A percentile compares a stretch with the other conserved stretches of the same genome.
phyloP scores from a whole-genome alignment of 2,329 filamentous ascomycete species.

The Pestalotiopsis sp. region DNA sequence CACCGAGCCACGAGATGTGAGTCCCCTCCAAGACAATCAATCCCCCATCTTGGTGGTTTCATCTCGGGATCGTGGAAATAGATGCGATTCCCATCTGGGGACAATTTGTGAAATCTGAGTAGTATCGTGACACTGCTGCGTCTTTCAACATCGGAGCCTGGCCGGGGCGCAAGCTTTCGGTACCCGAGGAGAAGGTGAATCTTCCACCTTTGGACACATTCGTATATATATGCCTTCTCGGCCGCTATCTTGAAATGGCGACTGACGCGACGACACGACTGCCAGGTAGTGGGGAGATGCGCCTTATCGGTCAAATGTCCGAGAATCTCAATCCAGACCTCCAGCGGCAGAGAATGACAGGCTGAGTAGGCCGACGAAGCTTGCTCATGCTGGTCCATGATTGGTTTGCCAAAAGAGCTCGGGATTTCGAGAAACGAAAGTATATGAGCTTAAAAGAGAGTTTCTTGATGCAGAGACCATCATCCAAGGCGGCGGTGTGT shows the following conservation, averaged over 20 bases:
- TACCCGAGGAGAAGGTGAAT: not conserved
- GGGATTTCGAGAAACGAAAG: not conserved
- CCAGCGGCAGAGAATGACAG: not conserved
- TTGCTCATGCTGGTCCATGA: no score
- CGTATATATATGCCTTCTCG: not conserved
- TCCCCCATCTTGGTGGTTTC: not conserved
- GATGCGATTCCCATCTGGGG: not conserved
- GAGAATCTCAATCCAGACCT: conserved; percentile 6
- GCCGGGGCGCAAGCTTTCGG: not conserved
- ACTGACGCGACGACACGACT: not conserved
- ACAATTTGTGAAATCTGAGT: not conserved
- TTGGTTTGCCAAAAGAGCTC: not conserved
- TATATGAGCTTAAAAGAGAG: not conserved
- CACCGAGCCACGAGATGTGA: not conserved
- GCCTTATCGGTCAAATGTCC: not conserved
- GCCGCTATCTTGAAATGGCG: not conserved
- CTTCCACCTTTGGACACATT: not conserved
- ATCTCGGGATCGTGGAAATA: not conserved
- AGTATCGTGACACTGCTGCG: not conserved
- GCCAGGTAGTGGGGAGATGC: not conserved
- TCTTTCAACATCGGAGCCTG: not conserved
- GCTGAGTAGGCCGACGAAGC: not conserved
- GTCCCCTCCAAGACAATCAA: not conserved
- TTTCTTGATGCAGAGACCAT: not conserved
- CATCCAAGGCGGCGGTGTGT: not conserved